Evolutionary conservation across 495 filamentous ascomycete genomes (phyloP).

Genomic region (Collariella sp.): DNA sequence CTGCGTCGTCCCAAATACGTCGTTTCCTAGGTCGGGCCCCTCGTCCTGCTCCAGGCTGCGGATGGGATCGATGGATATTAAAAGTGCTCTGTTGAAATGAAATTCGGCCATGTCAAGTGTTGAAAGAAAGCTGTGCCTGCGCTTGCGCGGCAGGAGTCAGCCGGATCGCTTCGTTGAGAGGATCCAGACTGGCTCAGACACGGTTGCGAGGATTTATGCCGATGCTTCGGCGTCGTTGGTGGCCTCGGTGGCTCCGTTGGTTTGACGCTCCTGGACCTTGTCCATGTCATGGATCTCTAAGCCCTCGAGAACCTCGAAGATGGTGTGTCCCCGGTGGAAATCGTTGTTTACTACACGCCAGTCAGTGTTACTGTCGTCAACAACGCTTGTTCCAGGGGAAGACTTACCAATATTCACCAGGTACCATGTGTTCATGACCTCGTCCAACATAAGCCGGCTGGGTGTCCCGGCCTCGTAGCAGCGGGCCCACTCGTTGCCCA

Average conservation of each 20-base stretch:
- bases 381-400: too few relatives aligned
- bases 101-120: slow-evolving; percentile 17
- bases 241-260: slow-evolving; percentile 4
- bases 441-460: slow-evolving; percentile 73
- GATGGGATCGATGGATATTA: slow-evolving; percentile 16
- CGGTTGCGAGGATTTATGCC: slow-evolving; percentile 16
- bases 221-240: slow-evolving; percentile 20
- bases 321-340: slow-evolving; percentile 67
- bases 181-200: not conserved
- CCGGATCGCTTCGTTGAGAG: slow-evolving; percentile 3
- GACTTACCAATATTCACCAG: slow-evolving; percentile 86
- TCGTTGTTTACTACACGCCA: slow-evolving; percentile 75
- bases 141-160: not conserved
- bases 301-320: slow-evolving; percentile 82
- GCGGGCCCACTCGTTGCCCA: slow-evolving; percentile 89
- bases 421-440: slow-evolving; percentile 83
- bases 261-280: slow-evolving; percentile 17
- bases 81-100: slow-evolving; percentile 11
- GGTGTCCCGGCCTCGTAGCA: slow-evolving; percentile 72
- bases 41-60: slow-evolving; percentile 6
- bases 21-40: slow-evolving; percentile 2
- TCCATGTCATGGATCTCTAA: slow-evolving; percentile 61
- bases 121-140: slow-evolving; percentile 13
- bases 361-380: slow-evolving; percentile 6
- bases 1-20: slow-evolving; percentile 8